Evolutionary conservation across 73 alveolate genomes (phyloP).

Genomic region (Paramecium biaurelia): DNA sequence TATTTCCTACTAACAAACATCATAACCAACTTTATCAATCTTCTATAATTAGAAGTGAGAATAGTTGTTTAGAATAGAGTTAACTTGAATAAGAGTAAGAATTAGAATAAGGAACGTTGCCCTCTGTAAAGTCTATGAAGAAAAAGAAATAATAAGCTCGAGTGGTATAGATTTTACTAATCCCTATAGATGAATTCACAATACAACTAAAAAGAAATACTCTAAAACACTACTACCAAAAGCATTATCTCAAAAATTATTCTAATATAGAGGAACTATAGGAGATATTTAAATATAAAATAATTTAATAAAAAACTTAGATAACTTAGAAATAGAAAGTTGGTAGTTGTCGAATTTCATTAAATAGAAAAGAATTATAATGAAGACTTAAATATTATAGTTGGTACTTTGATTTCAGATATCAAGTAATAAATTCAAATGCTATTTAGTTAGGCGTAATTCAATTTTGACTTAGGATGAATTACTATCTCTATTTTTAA

Average conservation of each 20-base stretch:
- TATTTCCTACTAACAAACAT: background rate
- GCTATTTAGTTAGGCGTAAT: background rate
- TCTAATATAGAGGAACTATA: background rate
- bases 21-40: background rate
- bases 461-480: background rate
- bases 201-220: background rate
- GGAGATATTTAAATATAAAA: background rate
- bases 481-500: background rate
- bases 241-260: background rate
- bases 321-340: background rate
- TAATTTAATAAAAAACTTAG: background rate
- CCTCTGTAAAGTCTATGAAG: background rate
- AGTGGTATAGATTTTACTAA: background rate
- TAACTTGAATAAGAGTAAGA: background rate
- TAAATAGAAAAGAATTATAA: background rate
- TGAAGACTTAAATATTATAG: background rate
- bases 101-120: background rate
- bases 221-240: background rate
- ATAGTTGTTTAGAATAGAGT: background rate
- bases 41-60: background rate
- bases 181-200: background rate
- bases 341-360: background rate
- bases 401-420: background rate
- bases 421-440: background rate
- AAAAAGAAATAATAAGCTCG: background rate